Conservation (phyloP, 2,329 filamentous ascomycete genomes). For the Fusarium proliferatum region DNA sequence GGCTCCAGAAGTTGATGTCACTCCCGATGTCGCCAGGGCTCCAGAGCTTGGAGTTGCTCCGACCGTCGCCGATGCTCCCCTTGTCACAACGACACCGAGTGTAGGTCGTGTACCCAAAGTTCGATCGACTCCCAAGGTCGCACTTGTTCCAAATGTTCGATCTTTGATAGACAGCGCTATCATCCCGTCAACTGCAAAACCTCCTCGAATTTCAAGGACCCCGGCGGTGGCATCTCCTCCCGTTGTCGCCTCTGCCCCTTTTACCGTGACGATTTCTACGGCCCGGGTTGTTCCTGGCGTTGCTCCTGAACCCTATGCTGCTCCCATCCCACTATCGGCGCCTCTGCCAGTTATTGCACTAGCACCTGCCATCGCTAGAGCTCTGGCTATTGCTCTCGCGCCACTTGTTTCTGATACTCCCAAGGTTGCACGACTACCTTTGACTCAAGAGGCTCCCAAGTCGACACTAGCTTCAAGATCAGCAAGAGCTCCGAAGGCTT, state of each 20-base stretch:
- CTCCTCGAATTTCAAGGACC: background rate
- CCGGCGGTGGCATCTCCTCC: slow-evolving; percentile 8
- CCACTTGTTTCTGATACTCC: slow-evolving; percentile 11
- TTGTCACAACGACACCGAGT: background rate
- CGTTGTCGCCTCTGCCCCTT: background rate
- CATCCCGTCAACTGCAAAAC: background rate
- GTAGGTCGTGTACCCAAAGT: slow-evolving; percentile 14
- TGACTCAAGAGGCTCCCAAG: slow-evolving; percentile 10
- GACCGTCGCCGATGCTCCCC: background rate
- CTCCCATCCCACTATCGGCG: slow-evolving; percentile 22
- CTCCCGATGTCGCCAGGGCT: background rate
- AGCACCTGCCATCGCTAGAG: slow-evolving; percentile 21
- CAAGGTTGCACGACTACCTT: slow-evolving; percentile 3
- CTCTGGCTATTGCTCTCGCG: slow-evolving; percentile 5
- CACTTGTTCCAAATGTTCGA: background rate
- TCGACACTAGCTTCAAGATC: slow-evolving; percentile 7
- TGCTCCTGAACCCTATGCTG: slow-evolving; percentile 6
- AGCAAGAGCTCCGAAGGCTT: background rate
- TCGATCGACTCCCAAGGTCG: background rate
- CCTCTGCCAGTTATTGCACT: slow-evolving; percentile 18
- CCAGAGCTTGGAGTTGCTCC: background rate
- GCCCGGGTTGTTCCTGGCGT: slow-evolving; percentile 5
- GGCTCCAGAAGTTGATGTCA: slow-evolving; percentile 9
- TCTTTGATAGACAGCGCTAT: background rate
- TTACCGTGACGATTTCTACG: background rate